Percentiles rank a stretch among this genome's conserved stretches.
phyloP scores from a whole-genome alignment of 495 filamentous ascomycete genomes.

The Symbiotaphrina buchneri region DNA sequence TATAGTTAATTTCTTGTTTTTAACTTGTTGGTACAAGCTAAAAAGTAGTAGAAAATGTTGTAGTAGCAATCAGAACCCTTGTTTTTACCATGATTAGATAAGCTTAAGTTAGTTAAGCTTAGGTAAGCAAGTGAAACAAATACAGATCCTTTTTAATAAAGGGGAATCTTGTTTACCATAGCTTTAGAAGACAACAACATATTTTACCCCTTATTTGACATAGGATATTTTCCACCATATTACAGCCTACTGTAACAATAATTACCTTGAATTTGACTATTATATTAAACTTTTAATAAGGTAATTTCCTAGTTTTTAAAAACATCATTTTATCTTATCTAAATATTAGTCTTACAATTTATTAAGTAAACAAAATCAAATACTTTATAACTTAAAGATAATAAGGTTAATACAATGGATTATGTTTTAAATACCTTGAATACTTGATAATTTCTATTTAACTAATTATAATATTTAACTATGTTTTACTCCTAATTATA shows the following conservation, averaged over 20 bases:
- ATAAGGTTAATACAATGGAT: neutral
- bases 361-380: neutral
- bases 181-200: too few relatives aligned
- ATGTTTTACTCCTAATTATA: neutral
- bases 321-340: neutral
- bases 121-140: too few relatives aligned
- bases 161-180: too few relatives aligned
- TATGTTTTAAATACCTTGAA: neutral
- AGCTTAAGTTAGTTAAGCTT: neutral
- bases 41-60: too few relatives aligned
- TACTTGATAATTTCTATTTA: neutral
- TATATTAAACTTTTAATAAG: neutral
- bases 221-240: too few relatives aligned
- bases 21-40: neutral
- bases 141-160: too few relatives aligned
- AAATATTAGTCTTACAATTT: neutral
- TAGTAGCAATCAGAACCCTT: too few relatives aligned
- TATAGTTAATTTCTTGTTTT: neutral
- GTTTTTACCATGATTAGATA: neutral
- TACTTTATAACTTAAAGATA: neutral
- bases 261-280: too few relatives aligned
- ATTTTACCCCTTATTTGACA: too few relatives aligned
- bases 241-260: too few relatives aligned
- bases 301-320: neutral
- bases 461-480: neutral